Evolutionary conservation across 176 grass and related monocot genomes (phyloP).

Genomic region (Lolium rigidum): DNA sequence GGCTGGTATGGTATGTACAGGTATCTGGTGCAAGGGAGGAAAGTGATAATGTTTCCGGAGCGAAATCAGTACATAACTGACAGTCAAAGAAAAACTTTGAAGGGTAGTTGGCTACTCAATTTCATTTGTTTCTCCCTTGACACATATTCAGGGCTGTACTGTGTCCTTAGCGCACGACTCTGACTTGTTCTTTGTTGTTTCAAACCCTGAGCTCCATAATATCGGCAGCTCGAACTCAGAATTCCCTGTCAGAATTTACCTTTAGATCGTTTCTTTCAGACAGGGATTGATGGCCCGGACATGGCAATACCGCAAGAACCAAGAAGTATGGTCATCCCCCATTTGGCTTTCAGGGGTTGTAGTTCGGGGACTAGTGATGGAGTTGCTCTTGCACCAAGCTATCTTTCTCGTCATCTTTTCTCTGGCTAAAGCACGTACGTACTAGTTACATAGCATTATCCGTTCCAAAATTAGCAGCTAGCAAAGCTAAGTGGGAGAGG

Average conservation of each 20-base stretch:
- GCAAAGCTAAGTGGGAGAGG: neutral
- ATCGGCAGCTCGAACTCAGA: no score
- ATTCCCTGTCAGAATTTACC: no score
- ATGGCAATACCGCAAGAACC: no score
- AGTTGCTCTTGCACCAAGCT: neutral
- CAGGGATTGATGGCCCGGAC: no score
- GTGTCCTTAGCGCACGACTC: neutral
- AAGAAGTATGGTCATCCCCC: no score
- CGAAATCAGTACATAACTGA: neutral
- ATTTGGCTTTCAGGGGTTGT: no score
- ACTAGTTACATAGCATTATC: neutral
- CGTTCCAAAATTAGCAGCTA: neutral
- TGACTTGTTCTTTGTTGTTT: neutral
- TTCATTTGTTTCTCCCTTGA: neutral
- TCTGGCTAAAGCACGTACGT: neutral
- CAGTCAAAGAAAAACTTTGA: slow-evolving; percentile 30
- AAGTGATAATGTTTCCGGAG: neutral
- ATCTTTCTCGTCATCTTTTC: neutral
- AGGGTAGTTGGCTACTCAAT: neutral
- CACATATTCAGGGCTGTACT: neutral
- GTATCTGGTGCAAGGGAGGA: neutral
- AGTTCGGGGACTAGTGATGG: neutral
- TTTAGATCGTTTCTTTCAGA: no score
- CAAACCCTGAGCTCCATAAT: no score
- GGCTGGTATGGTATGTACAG: neutral